Evolutionary conservation across 2,329 filamentous ascomycete species (phyloP).

Genomic region (Ceratocystis albifundus): DNA sequence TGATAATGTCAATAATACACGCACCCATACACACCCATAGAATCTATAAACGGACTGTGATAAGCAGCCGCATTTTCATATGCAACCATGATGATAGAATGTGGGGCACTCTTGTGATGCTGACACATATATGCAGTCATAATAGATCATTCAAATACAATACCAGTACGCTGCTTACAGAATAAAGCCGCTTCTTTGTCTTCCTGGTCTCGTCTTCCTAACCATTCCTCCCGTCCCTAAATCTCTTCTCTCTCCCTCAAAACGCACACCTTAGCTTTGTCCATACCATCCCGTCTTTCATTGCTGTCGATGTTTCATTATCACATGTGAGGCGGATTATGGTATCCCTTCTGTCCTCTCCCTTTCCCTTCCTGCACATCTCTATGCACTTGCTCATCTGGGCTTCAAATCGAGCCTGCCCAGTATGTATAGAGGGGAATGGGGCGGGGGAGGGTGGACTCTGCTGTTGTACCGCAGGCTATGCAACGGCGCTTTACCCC

Average conservation of each 20-base stretch:
- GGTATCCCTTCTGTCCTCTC: background rate
- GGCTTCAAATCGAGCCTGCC: background rate
- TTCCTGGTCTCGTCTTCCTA: slow-evolving; percentile 1
- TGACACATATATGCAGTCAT: no score
- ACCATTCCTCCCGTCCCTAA: background rate
- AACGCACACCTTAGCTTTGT: background rate
- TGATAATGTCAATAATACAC: background rate
- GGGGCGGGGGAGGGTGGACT: background rate
- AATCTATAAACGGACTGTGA: no score
- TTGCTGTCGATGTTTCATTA: background rate
- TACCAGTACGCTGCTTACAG: background rate
- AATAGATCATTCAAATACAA: background rate
- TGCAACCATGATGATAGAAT: no score
- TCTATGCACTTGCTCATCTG: background rate
- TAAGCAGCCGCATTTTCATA: no score
- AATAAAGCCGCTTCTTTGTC: slow-evolving; percentile 2
- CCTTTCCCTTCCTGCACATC: background rate
- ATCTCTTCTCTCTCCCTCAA: background rate
- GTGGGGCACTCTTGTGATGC: no score
- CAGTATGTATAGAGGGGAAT: background rate
- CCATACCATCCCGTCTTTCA: background rate
- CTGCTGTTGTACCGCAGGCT: background rate
- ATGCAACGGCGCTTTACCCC: background rate
- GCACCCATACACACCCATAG: no score
- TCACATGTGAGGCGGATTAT: background rate